Percentiles rank a stretch among this genome's conserved stretches.
These are phyloP conservation scores for Epichloe elymi DNA, from an alignment of 2,329 filamentous ascomycete genomes.

Conservation along the genomic window DNA sequence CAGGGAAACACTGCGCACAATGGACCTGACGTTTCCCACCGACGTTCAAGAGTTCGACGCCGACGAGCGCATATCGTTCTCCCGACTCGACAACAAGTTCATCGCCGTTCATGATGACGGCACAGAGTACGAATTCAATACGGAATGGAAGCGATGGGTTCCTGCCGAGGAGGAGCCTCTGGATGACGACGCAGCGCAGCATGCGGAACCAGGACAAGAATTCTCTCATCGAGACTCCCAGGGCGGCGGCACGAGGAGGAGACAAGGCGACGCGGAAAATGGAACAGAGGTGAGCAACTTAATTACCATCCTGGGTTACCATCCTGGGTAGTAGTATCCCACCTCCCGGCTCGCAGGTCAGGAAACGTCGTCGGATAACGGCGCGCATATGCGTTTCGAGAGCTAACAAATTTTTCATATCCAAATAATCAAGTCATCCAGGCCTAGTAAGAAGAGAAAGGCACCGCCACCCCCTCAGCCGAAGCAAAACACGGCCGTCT, in stretches of 20 bases:
- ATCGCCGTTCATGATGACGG: slow-evolving; percentile 76
- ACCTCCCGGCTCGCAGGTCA: too few species aligned
- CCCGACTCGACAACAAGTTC: slow-evolving; percentile 69
- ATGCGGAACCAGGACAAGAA: neutral
- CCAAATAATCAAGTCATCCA: slow-evolving; percentile 10
- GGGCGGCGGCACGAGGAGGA: slow-evolving; percentile 22
- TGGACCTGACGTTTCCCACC: slow-evolving; percentile 36
- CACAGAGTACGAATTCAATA: slow-evolving; percentile 73
- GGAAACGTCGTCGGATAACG: too few species aligned
- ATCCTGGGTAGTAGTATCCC: neutral
- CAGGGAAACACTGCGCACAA: slow-evolving; percentile 7
- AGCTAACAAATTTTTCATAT: too few species aligned
- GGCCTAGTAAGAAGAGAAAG: slow-evolving; percentile 33
- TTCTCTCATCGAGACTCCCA: neutral
- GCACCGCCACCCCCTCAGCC: slow-evolving; percentile 29
- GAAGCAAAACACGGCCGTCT: slow-evolving; percentile 76
- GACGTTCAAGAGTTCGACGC: slow-evolving; percentile 56
- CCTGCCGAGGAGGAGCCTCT: slow-evolving; percentile 38
- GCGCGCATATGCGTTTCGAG: neutral
- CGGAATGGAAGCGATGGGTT: slow-evolving; percentile 60
- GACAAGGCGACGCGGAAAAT: slow-evolving; percentile 26
- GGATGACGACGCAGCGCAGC: slow-evolving; percentile 18
- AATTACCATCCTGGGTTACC: neutral
- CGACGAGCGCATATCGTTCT: slow-evolving; percentile 77
- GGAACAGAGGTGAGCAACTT: slow-evolving; percentile 30